phyloP scores from a whole-genome alignment of 2,329 filamentous ascomycete species.

The Colletotrichum gigasporum region DNA sequence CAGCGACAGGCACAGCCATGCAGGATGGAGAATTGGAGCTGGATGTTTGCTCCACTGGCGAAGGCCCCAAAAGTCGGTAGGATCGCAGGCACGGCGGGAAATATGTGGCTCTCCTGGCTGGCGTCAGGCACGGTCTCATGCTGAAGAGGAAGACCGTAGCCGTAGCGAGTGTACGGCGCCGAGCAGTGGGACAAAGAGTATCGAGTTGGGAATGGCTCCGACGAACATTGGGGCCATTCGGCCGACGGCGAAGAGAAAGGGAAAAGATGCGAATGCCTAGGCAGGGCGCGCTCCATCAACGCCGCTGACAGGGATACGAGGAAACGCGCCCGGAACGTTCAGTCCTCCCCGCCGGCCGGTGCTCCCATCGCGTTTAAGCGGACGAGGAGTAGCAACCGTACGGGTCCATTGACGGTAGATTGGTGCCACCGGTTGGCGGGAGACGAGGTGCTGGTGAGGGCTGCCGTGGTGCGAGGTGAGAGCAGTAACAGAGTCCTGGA shows the following conservation, averaged over 20 bases:
- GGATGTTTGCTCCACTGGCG: slow-evolving; percentile 1
- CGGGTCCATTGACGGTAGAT: background rate
- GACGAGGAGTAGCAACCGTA: background rate
- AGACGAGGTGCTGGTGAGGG: background rate
- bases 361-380: no score
- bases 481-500: background rate
- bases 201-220: background rate
- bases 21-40: slow-evolving; percentile 12
- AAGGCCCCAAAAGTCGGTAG: background rate
- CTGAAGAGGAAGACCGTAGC: slow-evolving; percentile 3
- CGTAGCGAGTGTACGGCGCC: no score
- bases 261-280: background rate
- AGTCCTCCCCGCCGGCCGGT: background rate
- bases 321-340: background rate
- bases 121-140: slow-evolving; percentile 1
- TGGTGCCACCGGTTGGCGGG: background rate
- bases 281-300: background rate
- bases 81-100: slow-evolving; percentile 13
- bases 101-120: slow-evolving; percentile 2
- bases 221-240: background rate
- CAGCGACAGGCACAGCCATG: slow-evolving; percentile 6
- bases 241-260: background rate
- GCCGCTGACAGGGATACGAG: background rate
- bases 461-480: no score
- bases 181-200: background rate